These are phyloP conservation scores for Dothistroma pini DNA, from an alignment of 2,329 filamentous ascomycete genomes.

Conservation along the genomic window DNA sequence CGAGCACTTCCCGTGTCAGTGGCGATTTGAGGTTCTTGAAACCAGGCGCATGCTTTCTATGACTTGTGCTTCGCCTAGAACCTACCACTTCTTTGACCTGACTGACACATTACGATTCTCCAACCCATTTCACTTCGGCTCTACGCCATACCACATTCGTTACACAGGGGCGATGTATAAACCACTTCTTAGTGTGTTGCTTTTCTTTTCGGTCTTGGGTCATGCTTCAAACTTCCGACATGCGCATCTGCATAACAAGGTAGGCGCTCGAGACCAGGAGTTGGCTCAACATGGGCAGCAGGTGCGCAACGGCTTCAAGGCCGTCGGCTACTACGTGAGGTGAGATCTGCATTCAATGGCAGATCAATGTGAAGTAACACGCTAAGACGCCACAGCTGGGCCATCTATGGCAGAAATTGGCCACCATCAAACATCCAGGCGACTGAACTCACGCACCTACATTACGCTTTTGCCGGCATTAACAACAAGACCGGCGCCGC, in stretches of 20 bases:
- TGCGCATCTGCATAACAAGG: constrained; percentile 15
- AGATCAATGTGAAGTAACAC: neutral
- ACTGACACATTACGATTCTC: too few relatives aligned
- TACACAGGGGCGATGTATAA: neutral
- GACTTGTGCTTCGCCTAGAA: neutral
- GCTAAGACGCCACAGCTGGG: constrained; percentile 24
- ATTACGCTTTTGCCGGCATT: constrained; percentile 89
- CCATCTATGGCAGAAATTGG: constrained; percentile 70
- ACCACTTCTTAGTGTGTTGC: neutral
- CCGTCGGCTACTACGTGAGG: constrained; percentile 71
- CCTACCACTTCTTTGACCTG: neutral
- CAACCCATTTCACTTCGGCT: neutral
- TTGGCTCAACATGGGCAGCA: constrained; percentile 7
- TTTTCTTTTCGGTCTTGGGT: constrained; percentile 6
- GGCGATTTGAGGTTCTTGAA: neutral
- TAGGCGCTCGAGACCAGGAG: neutral
- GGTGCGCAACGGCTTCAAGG: constrained; percentile 51
- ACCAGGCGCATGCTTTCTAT: neutral
- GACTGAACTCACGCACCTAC: constrained; percentile 77
- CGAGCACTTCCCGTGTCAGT: neutral
- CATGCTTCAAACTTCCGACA: constrained; percentile 7
- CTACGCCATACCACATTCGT: neutral
- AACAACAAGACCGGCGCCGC: constrained; percentile 74
- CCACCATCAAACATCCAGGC: constrained; percentile 74
- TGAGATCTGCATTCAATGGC: constrained; percentile 41